A percentile compares a stretch with the other conserved stretches of the same genome.
Conservation (phyloP, 768 basidiomycete genomes). For the Rhodotorula babjevae region DNA sequence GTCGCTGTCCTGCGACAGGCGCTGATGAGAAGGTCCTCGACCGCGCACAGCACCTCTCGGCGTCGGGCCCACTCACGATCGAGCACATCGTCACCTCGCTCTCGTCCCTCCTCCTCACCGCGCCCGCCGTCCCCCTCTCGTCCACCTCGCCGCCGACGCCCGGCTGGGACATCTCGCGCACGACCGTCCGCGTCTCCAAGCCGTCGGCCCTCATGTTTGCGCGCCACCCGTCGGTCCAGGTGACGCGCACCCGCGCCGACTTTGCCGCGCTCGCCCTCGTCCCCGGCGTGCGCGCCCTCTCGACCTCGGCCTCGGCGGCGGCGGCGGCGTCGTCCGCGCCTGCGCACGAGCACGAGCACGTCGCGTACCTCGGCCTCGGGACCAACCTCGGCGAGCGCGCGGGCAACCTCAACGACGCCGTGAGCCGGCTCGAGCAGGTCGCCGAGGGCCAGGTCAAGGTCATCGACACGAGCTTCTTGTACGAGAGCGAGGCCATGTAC, state of each 20-base stretch:
- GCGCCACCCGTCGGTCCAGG: conserved; percentile 60
- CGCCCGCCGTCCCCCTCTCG: background rate
- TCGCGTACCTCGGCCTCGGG: conserved; percentile 71
- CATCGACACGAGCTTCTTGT: conserved; percentile 78
- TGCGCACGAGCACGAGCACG: conserved; percentile 39
- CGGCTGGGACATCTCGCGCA: conserved; percentile 36
- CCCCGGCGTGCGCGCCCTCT: background rate
- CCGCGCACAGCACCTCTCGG: conserved; percentile 20
- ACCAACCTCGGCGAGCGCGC: conserved; percentile 87
- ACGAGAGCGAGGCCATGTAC: conserved; percentile 94
- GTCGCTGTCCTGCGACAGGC: no score
- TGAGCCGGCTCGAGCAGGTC: conserved; percentile 62
- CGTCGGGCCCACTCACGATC: conserved; percentile 51
- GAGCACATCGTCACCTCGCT: conserved; percentile 65
- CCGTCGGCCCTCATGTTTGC: conserved; percentile 67
- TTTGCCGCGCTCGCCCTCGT: conserved; percentile 33
- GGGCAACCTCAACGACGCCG: conserved; percentile 70
- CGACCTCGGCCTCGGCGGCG: no score
- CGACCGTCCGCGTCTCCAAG: conserved; percentile 64
- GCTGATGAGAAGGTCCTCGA: background rate
- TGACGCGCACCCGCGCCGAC: conserved; percentile 51
- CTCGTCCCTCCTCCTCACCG: conserved; percentile 50
- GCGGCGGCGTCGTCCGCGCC: background rate
- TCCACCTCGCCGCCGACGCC: background rate
- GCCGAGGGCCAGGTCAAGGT: conserved; percentile 51